phyloP scores from a whole-genome alignment of 2,329 filamentous ascomycete species.

The Aspergillus sergii region DNA sequence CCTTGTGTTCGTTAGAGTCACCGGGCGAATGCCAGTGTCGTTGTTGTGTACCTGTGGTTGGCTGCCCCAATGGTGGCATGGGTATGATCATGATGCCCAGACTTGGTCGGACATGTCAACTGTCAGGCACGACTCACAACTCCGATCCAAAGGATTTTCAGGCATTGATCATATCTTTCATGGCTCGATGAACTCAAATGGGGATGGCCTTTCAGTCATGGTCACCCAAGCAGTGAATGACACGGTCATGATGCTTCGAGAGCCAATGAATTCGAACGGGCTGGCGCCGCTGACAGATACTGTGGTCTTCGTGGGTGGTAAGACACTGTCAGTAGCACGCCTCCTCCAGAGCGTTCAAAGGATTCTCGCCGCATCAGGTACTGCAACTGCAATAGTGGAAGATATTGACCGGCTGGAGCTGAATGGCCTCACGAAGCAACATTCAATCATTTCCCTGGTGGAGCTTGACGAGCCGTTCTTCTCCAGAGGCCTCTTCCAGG shows the following conservation, averaged over 20 bases:
- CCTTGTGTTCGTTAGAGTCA: background rate
- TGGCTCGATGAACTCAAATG: background rate
- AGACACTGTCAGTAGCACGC: background rate
- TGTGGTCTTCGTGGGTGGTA: background rate
- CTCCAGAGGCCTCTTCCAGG: background rate
- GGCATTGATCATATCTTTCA: background rate
- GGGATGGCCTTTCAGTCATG: background rate
- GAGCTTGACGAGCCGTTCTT: conserved; percentile 10
- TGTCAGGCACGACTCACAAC: background rate
- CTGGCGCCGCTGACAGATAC: background rate
- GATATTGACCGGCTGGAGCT: background rate
- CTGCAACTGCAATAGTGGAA: background rate
- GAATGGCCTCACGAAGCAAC: background rate
- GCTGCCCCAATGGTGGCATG: conserved; percentile 3
- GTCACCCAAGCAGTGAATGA: conserved; percentile 1
- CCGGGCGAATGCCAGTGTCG: background rate
- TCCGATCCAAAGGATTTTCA: background rate
- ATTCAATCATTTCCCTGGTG: background rate
- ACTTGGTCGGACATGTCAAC: background rate
- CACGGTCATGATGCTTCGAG: background rate
- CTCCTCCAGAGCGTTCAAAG: background rate
- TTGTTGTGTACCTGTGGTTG: background rate
- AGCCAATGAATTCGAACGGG: background rate
- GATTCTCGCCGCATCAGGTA: background rate
- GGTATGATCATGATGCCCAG: background rate